phyloP scores from a whole-genome alignment of 345 rosid genomes.

The Syzygium aqueum region DNA sequence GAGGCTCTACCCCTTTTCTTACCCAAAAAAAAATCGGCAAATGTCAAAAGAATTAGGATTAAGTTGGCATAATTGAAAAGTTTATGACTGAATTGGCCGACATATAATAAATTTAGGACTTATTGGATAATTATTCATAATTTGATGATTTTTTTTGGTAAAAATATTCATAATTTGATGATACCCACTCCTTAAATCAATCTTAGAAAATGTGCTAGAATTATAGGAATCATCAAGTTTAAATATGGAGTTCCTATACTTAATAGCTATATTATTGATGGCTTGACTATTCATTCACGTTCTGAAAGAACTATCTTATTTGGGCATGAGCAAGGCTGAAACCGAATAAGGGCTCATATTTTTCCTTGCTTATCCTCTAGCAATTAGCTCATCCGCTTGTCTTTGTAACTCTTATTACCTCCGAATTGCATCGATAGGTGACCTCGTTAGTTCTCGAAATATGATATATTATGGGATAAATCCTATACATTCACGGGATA shows the following conservation, averaged over 20 bases:
- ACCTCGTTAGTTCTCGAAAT: neutral
- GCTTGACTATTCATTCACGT: no score
- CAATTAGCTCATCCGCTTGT: neutral
- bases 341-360: neutral
- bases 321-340: neutral
- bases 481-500: neutral
- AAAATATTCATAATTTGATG: neutral
- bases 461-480: no score
- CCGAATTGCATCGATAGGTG: neutral
- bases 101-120: neutral
- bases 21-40: no score
- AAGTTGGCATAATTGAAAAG: neutral
- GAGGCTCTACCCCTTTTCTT: no score
- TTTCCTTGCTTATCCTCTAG: neutral
- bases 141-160: no score
- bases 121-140: neutral
- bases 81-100: neutral
- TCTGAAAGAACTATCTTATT: neutral
- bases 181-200: neutral
- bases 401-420: neutral
- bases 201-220: no score
- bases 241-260: no score
- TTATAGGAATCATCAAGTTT: no score
- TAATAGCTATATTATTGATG: no score
- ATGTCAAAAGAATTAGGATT: no score